These are phyloP conservation scores for Amyloporia xantha DNA, from an alignment of 768 basidiomycete species.

Conservation along the genomic window DNA sequence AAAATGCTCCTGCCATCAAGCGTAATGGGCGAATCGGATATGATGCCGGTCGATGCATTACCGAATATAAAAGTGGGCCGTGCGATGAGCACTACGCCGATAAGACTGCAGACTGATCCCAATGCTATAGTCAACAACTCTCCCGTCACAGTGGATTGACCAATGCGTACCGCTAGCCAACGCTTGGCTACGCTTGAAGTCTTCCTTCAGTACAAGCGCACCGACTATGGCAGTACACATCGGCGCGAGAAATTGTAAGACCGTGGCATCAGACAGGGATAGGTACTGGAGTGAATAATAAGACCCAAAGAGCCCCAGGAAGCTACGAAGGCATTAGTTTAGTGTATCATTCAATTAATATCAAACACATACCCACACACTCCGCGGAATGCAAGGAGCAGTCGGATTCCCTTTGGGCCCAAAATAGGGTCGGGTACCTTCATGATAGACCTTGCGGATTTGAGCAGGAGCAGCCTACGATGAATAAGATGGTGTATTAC, in stretches of 20 bases:
- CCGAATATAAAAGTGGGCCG: conserved; percentile 74
- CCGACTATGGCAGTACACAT: conserved; percentile 57
- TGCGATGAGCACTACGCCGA: conserved; percentile 78
- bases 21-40: background rate
- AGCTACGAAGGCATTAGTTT: conserved; percentile 36
- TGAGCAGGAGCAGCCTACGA: background rate
- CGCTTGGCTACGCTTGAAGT: conserved; percentile 45
- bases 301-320: conserved; percentile 60
- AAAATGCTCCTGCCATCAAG: background rate
- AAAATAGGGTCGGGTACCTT: conserved; percentile 51
- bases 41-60: background rate
- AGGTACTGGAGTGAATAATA: conserved; percentile 71
- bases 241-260: conserved; percentile 70
- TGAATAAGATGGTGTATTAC: conserved; percentile 19
- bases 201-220: conserved; percentile 57
- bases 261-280: conserved; percentile 71
- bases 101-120: conserved; percentile 51
- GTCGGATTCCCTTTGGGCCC: conserved; percentile 64
- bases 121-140: background rate
- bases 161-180: conserved; percentile 40
- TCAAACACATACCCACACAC: conserved; percentile 43
- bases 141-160: background rate
- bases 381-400: conserved; percentile 51
- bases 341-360: background rate
- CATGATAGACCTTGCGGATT: conserved; percentile 25